A percentile compares a stretch with the other conserved stretches of the same genome.
These are phyloP conservation scores for Aspergillus quadricinctus DNA, from an alignment of 2,329 filamentous ascomycete species.

Conservation along the genomic window DNA sequence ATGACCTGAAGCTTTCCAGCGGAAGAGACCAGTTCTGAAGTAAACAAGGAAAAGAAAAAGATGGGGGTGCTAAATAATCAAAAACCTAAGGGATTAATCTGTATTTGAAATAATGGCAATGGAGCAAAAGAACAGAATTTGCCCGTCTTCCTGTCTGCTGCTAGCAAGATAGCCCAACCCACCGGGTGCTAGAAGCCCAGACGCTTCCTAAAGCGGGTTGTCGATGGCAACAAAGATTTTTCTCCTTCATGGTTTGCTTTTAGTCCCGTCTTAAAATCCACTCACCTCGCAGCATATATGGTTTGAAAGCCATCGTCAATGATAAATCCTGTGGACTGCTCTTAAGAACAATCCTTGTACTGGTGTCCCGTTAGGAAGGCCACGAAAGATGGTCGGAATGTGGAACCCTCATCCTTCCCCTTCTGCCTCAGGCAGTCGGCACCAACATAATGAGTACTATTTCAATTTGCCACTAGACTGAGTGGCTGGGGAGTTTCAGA, in stretches of 20 bases:
- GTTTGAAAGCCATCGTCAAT: not conserved
- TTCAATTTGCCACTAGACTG: not conserved
- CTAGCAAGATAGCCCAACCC: not conserved
- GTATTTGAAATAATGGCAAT: not conserved
- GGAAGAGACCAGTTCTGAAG: not conserved
- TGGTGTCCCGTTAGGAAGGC: not conserved
- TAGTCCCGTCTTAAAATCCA: not conserved
- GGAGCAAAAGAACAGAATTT: not conserved
- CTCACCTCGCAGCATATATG: not conserved
- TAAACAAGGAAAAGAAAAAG: not conserved
- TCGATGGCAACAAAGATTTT: not conserved
- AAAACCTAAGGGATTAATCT: not conserved
- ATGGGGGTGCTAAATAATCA: not conserved
- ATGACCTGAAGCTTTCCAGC: not conserved
- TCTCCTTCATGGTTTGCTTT: not conserved
- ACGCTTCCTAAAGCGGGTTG: not conserved
- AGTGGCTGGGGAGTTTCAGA: not conserved
- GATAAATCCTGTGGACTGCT: not conserved
- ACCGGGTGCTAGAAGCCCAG: not conserved
- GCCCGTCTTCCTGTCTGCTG: not conserved
- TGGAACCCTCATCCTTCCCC: not conserved
- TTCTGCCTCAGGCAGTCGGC: not conserved
- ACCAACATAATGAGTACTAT: not conserved
- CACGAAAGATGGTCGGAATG: not conserved
- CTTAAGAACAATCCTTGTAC: not conserved